Evolutionary conservation across 352 stramenopile genomes (phyloP).

Genomic region (Thalassiosira mediterranea): DNA sequence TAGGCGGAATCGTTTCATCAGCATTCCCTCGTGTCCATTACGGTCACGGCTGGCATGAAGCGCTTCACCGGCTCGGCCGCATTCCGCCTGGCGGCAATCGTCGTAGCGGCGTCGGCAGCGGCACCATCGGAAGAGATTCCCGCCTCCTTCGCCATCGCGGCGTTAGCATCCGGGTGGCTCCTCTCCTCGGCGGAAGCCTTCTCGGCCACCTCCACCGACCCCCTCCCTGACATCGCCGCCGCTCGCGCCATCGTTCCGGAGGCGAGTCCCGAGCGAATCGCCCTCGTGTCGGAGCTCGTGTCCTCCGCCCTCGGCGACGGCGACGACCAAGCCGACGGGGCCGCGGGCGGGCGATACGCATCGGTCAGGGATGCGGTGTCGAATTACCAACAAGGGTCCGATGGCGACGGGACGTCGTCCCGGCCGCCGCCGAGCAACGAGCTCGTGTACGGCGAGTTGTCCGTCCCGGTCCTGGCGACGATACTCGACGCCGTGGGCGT

Average conservation of each 20-base stretch:
- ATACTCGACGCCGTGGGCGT: slow-evolving; percentile 53
- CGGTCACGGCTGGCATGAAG: too few relatives aligned
- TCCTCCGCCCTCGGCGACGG: slow-evolving; percentile 17
- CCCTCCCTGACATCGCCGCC: neutral
- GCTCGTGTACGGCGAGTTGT: slow-evolving; percentile 51
- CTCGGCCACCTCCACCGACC: too few relatives aligned
- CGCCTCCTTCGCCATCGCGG: too few relatives aligned
- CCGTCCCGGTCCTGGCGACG: slow-evolving; percentile 23
- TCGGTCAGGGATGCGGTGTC: slow-evolving; percentile 16
- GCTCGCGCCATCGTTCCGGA: slow-evolving; percentile 11
- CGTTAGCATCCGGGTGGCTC: too few relatives aligned
- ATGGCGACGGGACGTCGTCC: neutral
- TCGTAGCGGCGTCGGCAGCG: too few relatives aligned
- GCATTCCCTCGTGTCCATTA: too few relatives aligned
- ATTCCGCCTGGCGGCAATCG: too few relatives aligned
- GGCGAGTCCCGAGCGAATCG: slow-evolving; percentile 10
- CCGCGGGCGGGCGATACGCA: slow-evolving; percentile 20
- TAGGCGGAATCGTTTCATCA: too few relatives aligned
- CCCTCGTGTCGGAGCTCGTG: slow-evolving; percentile 16
- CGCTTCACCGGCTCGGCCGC: too few relatives aligned
- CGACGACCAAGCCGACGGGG: neutral
- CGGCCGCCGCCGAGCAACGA: slow-evolving; percentile 16
- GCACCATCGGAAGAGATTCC: too few relatives aligned
- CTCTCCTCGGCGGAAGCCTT: too few relatives aligned
- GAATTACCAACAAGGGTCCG: neutral